Base-by-base conservation (phyloP, 2,329 filamentous ascomycete genomes). In the Xylaria multiplex region DNA sequence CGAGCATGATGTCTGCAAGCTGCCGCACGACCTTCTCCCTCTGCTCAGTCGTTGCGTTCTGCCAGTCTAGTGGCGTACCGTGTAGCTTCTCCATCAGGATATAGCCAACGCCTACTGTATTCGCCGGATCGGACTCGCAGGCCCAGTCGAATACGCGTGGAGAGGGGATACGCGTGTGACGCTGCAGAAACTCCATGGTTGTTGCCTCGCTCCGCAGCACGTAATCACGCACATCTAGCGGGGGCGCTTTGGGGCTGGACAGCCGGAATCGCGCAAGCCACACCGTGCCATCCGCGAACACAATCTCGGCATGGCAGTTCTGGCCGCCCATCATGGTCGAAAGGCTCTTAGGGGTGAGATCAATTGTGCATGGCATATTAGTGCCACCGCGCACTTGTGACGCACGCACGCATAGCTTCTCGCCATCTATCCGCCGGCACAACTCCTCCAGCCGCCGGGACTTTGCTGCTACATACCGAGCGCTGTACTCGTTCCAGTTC, bases 1-100 rank as follows among this genome's bases (percentile, higher is more conserved):
- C 75, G 30, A 77, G 62, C 30, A 74, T 72, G 13, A 78, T 72
- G n/a, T 76, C 75, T 9, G 64, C 74, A 13, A 78, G 60, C 65
- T 79, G 75, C 49, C 70, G 64, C 71, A 76, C 65, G 30, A 79
- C 60, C 63, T 75, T 78, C 50, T 75, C 75, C 65, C 63, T 74
- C 63, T 78, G 74, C 19, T 55, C 42, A 1, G 62, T 0, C 27
- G 59, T 77, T 11, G 78, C 71, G 43, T 61, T 50, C 53, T 77
- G 69, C 78, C 77, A 82, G 5, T 74, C 68, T 24, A 82, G 69
- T 1, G 77, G 75, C 22, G 53, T 73, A 4, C 79, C 77, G 11
- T 72, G 67, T 50, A 82, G 59, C 70, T 80, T 82, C 64, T 82
- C 78, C 74, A 82, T 79, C 19, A 82, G 71, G 50, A 82, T 81